A percentile compares a stretch with the other conserved stretches of the same genome.
Conservation (phyloP, 139 green algal genomes). For the Volvox reticuliferus region DNA sequence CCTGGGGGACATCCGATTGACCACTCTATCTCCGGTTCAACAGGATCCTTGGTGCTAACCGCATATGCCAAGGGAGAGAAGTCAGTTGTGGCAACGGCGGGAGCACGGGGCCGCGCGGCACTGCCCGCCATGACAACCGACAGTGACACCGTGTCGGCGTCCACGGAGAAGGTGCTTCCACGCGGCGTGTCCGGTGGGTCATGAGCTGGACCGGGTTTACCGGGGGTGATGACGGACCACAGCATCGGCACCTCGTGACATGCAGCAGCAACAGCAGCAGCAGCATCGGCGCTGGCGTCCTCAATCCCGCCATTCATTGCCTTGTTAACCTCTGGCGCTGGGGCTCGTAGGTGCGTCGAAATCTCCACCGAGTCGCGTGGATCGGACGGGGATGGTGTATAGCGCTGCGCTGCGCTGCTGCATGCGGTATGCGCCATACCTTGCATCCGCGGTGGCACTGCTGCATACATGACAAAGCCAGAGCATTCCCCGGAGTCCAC, state of each 20-base stretch:
- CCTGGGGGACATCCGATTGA: too few species aligned
- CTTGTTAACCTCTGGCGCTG: background rate
- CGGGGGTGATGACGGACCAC: background rate
- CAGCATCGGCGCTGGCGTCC: background rate
- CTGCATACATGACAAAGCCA: slow-evolving; percentile 6
- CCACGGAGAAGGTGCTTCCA: slow-evolving; percentile 17
- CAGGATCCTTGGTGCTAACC: background rate
- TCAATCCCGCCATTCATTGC: background rate
- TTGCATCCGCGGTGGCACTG: background rate
- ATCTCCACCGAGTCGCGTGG: background rate
- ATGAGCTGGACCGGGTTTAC: background rate
- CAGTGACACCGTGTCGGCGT: slow-evolving; percentile 24
- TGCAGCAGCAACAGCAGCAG: too few species aligned
- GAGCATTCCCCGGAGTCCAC: background rate
- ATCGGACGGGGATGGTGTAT: background rate
- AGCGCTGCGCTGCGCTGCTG: background rate
- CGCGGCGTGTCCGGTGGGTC: background rate
- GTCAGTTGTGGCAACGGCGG: background rate
- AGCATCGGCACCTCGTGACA: too few species aligned
- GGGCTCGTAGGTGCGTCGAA: background rate
- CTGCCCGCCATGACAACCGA: background rate
- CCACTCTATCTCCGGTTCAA: background rate
- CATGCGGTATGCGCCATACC: background rate
- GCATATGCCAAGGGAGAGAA: background rate
- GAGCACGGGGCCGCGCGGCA: background rate